Base-by-base conservation (phyloP, 495 filamentous ascomycete genomes). In the Oleoguttula mirabilis region DNA sequence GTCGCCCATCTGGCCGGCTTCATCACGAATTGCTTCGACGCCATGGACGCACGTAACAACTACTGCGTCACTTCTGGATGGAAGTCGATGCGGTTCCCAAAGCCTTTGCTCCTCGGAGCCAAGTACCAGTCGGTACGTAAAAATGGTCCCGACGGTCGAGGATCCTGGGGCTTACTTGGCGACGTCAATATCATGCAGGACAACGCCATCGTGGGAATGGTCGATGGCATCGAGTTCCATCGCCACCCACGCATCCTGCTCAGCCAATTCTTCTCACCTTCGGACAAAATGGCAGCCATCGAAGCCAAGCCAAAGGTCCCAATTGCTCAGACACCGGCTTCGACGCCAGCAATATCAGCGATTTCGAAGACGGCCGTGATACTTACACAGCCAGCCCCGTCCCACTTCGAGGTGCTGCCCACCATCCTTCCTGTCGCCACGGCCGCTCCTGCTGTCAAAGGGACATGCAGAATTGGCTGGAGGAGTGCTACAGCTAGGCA, bases 161-260 rank as follows among this genome's bases (percentile, higher is more conserved):
- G n/a, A 7, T n/a, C 25, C 7, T 7, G n/a, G 3, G 37, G 58
- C 21, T 59, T 45, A 20, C 11, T 44, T 0, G 66, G 65, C n/a
- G 65, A 67, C 40, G 51, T 66, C 0, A 67, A 66, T 34, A 48
- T 67, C 6, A 7, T 28, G 25, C 63, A 71, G 2, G 65, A 61
- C 0, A 61, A 66, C 11, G 35, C 23, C 0, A 55, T 69, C 17
- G 31, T 67, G 0, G 65, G 59, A 0, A 51, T 64, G 49, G 45
- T 63, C 7, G 54, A 47, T 0, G 45, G 39, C 1, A 60, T 66
- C 22, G 47, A 60, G 24, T 28, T 69, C 53, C 50, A 55, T 1
- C 45, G 43, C 0, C 47, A 52, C 15, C 62, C 60, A 3, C 56
- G 60, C 7, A 24, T 61, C n/a, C 47, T 67, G 8, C 51, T 67